Base-by-base conservation (phyloP, 2,329 filamentous ascomycete species). In the Thielaviopsis euricoi region DNA sequence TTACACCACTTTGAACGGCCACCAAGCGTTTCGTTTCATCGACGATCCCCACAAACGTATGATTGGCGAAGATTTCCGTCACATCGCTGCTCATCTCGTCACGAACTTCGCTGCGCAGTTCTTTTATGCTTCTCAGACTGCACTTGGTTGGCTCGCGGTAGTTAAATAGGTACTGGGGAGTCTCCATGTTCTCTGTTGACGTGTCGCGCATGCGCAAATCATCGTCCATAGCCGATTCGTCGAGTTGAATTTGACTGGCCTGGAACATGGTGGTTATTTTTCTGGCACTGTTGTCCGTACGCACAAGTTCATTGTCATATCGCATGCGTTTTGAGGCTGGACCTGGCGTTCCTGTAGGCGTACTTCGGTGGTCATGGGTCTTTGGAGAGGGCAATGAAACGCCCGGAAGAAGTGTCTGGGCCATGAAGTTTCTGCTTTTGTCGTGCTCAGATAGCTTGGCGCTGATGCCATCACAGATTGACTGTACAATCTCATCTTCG, bases 241-340 rank as follows among this genome's bases (percentile, higher is more conserved):
- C 62, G 56, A 48, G 13, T n/a, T 43, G 51, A 48, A 19, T 48
- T 17, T 57, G 54, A 21, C 33, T 57, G 7, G 82, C 77, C n/a
- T 82, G 77, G 33, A 98, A 81, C 91, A 98, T 97, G 61, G 87
- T 89, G 0, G 93, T 98, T 62, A 98, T 98, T 69, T 98, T 98
- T 60, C 90, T 86, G 62, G 88, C 77, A 60, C 85, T 87, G 1
- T 87, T 83, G 67, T 98, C 93, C 12, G 91, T 97, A 21, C 93
- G 83, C 2, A 98, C 83, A 13, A 98, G 80, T 58, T 86, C 95
- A 67, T 94, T 94, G 21, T 72, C 71, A 61, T 71, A 70, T 65
- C 69, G 69, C 67, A 69, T 62, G 67, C 67, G 66, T 67, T 74
- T 72, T 62, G 66, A 65, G 37, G 56, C 53, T 21, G 70, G 67